Base-by-base conservation (phyloP, 176 grass and related monocot species). In the Urochloa ruziziensis region DNA sequence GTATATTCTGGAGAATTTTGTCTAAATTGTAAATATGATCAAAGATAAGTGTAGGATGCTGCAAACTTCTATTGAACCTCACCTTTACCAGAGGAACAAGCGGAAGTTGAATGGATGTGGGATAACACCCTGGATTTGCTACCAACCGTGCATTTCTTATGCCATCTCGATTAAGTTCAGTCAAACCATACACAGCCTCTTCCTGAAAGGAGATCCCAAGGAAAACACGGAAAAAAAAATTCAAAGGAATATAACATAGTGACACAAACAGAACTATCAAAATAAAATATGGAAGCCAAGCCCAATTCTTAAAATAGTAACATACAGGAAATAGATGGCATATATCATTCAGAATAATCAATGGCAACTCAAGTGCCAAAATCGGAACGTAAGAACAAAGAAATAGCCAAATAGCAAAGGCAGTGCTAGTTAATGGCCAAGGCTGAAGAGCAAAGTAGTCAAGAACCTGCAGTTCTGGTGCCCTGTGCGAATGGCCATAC, bases 101-200 rank as follows among this genome's bases (percentile, higher is more conserved):
- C 70, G 96, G 96, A 91, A 98, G 91, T 88, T 98, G 93, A 86
- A 98, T 83, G 56, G 91, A 94, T 40, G 96, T 98, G 27, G 96
- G 96, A 85, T 98, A 98, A 78, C 96, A 99, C 68, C 96, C 96
- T 51, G 93, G 96, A 82, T 99, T 99, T 73, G 96, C 96, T 73
- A 99, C 89, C 76, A 99, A 89, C 19, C 80, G 79, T 48, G 91
- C 96, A 69, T 86, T 96, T 66, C 60, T 80, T 85, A 96, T 90
- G 80, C 96, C 85, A 80, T 90, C 85, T 74, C 96, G 91, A 40
- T 57, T 87, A 84, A 96, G 80, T 86, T 96, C 93, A n/a, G 96
- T 99, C 80, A 99, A 77, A 70, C 96, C 96, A 82, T 99, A 99
- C 42, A 99, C 77, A 61, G 91, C 91, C 70, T 99, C 93, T 86